Evolutionary conservation across 106 monocot genomes (phyloP).

Genomic region (Dioscorea alata): DNA sequence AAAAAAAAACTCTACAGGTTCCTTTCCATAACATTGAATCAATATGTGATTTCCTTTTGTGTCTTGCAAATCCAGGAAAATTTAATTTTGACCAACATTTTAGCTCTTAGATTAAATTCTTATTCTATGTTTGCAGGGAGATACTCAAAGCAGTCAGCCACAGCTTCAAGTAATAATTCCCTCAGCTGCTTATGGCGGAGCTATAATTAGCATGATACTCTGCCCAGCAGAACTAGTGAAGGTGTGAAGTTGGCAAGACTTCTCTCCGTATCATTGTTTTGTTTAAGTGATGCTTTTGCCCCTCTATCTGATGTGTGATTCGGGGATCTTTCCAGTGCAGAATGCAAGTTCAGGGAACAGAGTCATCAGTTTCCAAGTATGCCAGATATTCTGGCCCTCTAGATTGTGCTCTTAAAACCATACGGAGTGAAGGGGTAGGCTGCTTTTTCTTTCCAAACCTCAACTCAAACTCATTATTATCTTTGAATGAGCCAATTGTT

Average conservation of each 20-base stretch:
- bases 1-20: slow-evolving; percentile 85
- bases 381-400: slow-evolving; percentile 62
- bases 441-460: slow-evolving; percentile 1
- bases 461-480: background rate
- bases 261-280: too few species aligned
- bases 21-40: too few species aligned
- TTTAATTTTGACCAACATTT: too few species aligned
- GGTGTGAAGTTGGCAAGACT: slow-evolving; percentile 24
- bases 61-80: too few species aligned
- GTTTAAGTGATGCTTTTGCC: background rate
- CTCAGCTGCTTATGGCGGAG: slow-evolving; percentile 77
- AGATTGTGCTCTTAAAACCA: slow-evolving; percentile 77
- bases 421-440: slow-evolving; percentile 86
- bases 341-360: slow-evolving; percentile 94
- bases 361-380: slow-evolving; percentile 28
- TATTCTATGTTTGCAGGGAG: slow-evolving; percentile 29
- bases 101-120: too few species aligned
- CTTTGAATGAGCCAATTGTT: background rate
- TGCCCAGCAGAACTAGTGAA: slow-evolving; percentile 87
- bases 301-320: slow-evolving; percentile 22
- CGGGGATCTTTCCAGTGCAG: slow-evolving; percentile 75
- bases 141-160: slow-evolving; percentile 42
- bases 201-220: slow-evolving; percentile 76
- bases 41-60: too few species aligned
- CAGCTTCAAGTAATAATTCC: slow-evolving; percentile 82